A percentile compares a stretch with the other conserved stretches of the same genome.
Evolutionary conservation across 148 eudicot species (phyloP).

Genomic region (Persicaria tinctoria): DNA sequence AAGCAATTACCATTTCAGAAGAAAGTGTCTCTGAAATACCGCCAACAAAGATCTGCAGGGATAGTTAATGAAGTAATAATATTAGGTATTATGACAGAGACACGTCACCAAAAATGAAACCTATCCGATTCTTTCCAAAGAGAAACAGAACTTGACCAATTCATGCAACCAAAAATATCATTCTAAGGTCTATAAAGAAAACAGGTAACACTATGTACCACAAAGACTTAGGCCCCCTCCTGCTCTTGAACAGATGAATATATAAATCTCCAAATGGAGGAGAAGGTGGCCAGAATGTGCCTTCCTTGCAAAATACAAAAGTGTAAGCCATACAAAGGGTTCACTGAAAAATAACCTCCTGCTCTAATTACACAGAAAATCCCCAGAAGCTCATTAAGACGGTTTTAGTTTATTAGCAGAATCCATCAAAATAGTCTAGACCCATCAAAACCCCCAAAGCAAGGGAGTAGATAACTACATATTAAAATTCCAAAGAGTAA

Average conservation of each 20-base stretch:
- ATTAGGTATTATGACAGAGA: neutral
- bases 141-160: neutral
- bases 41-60: slow-evolving; percentile 84
- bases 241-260: no score
- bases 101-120: neutral
- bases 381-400: neutral
- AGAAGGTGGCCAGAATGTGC: no score
- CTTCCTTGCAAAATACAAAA: no score
- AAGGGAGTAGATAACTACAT: neutral
- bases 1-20: slow-evolving; percentile 67
- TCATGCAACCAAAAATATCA: neutral
- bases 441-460: neutral
- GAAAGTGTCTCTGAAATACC: slow-evolving; percentile 70
- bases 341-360: no score
- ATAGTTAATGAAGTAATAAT: slow-evolving; percentile 14
- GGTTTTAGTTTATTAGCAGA: neutral
- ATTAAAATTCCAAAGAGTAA: neutral
- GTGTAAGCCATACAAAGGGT: no score
- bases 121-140: neutral
- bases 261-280: no score
- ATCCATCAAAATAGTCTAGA: neutral
- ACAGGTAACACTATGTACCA: neutral
- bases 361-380: neutral
- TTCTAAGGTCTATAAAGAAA: neutral
- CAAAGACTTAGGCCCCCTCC: neutral